These are phyloP conservation scores for Fulvia fulva DNA, from an alignment of 2,329 filamentous ascomycete species.

Conservation along the genomic window DNA sequence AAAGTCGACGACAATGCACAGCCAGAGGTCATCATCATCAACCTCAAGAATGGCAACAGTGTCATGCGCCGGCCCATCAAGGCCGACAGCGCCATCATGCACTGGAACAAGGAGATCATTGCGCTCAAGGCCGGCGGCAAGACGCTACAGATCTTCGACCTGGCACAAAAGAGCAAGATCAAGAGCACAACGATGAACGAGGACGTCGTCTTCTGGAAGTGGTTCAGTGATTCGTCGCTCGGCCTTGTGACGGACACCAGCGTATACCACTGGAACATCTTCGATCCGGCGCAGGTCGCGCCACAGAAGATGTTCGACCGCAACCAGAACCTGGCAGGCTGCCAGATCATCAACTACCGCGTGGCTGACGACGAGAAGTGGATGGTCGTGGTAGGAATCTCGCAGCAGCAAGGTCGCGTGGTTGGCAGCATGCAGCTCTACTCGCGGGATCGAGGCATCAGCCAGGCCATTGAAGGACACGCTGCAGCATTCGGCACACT, in stretches of 20 bases:
- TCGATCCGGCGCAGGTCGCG: conserved; percentile 71
- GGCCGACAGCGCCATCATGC: conserved; percentile 99
- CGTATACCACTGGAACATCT: conserved; percentile 97
- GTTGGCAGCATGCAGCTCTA: conserved; percentile 97
- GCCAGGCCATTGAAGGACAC: conserved; percentile 96
- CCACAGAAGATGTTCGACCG: conserved; percentile 93
- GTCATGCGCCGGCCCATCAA: conserved; percentile 93
- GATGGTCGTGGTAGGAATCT: conserved; percentile 97
- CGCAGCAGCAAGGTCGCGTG: conserved; percentile 86
- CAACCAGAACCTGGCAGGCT: conserved; percentile 80
- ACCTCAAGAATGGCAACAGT: conserved; percentile 97
- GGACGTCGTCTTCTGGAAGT: conserved; percentile 99
- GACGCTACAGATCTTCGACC: conserved; percentile 96
- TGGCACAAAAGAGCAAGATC: conserved; percentile 87
- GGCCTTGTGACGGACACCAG: conserved; percentile 86
- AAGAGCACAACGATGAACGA: conserved; percentile 96
- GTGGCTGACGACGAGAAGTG: conserved; percentile 94
- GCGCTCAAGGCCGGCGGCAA: conserved; percentile 90
- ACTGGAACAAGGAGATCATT: conserved; percentile 94
- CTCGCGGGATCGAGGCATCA: conserved; percentile 92
- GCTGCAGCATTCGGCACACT: conserved; percentile 91
- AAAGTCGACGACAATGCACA: conserved; percentile 80
- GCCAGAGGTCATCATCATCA: conserved; percentile 93
- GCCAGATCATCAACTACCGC: conserved; percentile 99
- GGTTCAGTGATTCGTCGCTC: conserved; percentile 85